Base-by-base conservation (phyloP, 78 protist genomes). In the Chrysochromulina parva region DNA sequence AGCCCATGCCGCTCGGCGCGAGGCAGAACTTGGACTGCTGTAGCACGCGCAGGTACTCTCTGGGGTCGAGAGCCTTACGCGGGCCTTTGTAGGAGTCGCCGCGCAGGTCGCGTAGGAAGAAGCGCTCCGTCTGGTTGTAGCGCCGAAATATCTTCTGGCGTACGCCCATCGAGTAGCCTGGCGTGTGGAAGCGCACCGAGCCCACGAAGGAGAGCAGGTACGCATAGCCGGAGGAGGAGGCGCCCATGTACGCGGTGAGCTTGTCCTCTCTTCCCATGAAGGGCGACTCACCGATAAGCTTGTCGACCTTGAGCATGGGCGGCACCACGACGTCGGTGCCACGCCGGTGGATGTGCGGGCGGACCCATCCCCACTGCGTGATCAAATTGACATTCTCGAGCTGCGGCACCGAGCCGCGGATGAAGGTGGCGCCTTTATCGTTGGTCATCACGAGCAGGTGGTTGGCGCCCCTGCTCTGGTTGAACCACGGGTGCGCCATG, bases 11-110 rank as follows among this genome's bases (percentile, higher is more conserved):
- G 57, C 57, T 48, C 3, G 82, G 82, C 16, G 82, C 82, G 55
- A 74, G 82, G 82, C 82, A 74, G 55, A 74, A 74, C 55, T 74
- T 74, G 82, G 82, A 74, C 57, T 28, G 57, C 55, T 74, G 82
- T 16, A 74, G 82, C 82, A 74, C 82, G 13, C 14, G 26, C 57
- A 74, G 55, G 55, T 74, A 74, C 82, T 74, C 82, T 13, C 14
- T 9, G 19, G 82, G 82, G 38, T 48, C 82, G 57, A 74, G 53
- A 53, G 11, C 2, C 57, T 28, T 48, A 55, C 48, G 82, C 26
- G 17, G 38, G 19, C 82, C 82, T 3, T 48, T 9, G 26, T 3
- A 3, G 20, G 82, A 48, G 55, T 74, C 82, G 57, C 82, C 82
- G 55, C 82, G 82, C 55, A 74, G 24, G 82, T 74, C 82, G 82